Conservation (phyloP, 129 eudicot species). For the Centaurea solstitialis region DNA sequence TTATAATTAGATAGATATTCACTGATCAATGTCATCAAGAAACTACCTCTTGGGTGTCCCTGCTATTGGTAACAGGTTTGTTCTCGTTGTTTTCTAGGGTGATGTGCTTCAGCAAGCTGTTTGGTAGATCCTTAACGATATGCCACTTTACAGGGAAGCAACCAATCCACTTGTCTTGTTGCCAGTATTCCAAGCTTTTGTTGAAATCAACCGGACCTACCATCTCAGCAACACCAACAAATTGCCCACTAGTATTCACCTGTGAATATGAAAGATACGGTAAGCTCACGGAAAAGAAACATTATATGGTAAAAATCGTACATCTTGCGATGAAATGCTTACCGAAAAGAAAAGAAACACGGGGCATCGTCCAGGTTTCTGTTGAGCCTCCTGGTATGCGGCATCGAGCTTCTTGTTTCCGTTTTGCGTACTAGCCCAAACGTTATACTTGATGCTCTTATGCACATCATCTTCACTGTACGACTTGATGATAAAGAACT, state of each 20-base stretch:
- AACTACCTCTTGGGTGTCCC: slow-evolving; percentile 87
- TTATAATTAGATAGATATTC: no score
- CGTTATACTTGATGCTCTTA: slow-evolving; percentile 79
- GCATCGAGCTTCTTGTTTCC: slow-evolving; percentile 88
- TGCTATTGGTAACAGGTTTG: slow-evolving; percentile 85
- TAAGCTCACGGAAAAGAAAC: no score
- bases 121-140: slow-evolving; percentile 83
- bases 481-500: slow-evolving; percentile 71
- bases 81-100: slow-evolving; percentile 77
- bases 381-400: slow-evolving; percentile 71
- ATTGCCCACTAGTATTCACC: slow-evolving; percentile 93
- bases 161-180: slow-evolving; percentile 91
- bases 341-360: slow-evolving; percentile 80
- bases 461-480: slow-evolving; percentile 92
- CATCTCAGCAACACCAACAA: slow-evolving; percentile 92
- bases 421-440: slow-evolving; percentile 85
- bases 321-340: not conserved
- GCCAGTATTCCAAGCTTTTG: slow-evolving; percentile 85
- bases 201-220: slow-evolving; percentile 71
- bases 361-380: slow-evolving; percentile 66
- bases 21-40: no score
- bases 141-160: slow-evolving; percentile 97
- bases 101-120: slow-evolving; percentile 73
- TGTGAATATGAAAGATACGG: slow-evolving; percentile 1
- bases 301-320: no score